Base-by-base conservation (phyloP, 2,329 filamentous ascomycete genomes). In the Claviceps lovelessii region DNA sequence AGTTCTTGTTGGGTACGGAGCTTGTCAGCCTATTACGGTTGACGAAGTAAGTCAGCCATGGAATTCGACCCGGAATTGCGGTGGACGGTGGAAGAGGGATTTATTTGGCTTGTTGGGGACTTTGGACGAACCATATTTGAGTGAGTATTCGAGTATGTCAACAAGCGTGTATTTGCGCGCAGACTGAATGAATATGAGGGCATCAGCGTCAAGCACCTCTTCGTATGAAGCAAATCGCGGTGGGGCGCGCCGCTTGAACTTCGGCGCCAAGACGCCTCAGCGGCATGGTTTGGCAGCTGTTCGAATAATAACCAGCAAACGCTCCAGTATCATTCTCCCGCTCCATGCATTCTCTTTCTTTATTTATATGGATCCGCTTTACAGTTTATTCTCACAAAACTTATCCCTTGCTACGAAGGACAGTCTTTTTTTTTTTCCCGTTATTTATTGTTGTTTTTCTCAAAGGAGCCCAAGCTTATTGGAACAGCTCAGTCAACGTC, bases 1-100 rank as follows among this genome's bases (percentile, higher is more conserved):
- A 98, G 90, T 71, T 98, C 93, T 72, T 98, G 93, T 64, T 95
- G 88, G 10, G 89, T 93, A 68, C 93, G 90, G 61, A 98, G 86
- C 74, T 98, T 98, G 76, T 98, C 93, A 71, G 93, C 93, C 93
- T 84, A 50, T 8, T 54, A 23, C 23, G 10, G 19, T 48, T 49
- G 54, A 15, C 54, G 39, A 51, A 23, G 23, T 45, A 31, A 35
- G 29, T 35, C 5, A 15, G 29, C 13, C 31, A 13, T 49, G 5
- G 9, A 19, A 6, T 49, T 49, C 7, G 10, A 29, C 17, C 7
- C 39, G 1, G 17, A 5, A 17, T 17, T 31, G 45, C 23, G 45
- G n/a, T 28, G 44, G 4, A 46, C 11, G 23, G 23, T 17, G 15
- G 10, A 47, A 28, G 28, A 31, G 45, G 3, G 39, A 23, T 39